Base-by-base conservation (phyloP, 78 protist genomes). In the Dictyostelium brefeldianum region DNA sequence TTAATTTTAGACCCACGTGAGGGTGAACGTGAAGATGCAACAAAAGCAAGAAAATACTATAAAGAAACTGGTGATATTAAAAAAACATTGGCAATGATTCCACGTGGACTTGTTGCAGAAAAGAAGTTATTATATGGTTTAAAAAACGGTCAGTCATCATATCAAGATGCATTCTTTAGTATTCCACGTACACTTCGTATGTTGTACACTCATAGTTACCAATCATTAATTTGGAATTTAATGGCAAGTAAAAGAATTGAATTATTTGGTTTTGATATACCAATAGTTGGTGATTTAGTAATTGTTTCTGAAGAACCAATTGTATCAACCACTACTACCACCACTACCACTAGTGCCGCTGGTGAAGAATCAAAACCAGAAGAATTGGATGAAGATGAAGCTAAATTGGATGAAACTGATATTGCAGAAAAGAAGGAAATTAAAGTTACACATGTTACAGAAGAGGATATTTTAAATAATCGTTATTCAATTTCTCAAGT, bases 151-250 rank as follows among this genome's bases (percentile, higher is more conserved):
- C 69, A 70, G 3, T 27, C 54, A 6, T 70, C 50, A 4, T 74
- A 48, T 67, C 27, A 70, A 64, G 83, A 78, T 29, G 82, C 95
- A 12, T 62, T 91, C 75, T 18, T 50, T 27, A 64, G 51, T 62
- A 53, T 91, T 10, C 95, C 95, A 70, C 48, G 95, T 25, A 81
- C 91, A 7, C 65, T 91, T 12, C 25, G 82, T 20, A 91, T 91
- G 79, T 77, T 97, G 10, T 97, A 92, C 73, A 36, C 92, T 27
- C 97, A 96, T 80, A 70, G 91, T 43, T 92, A 82, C 50, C 98
- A 97, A 65, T 53, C 89, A 25, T 79, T 65, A 22, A 43, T 97
- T 50, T 97, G 96, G 97, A 97, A 97, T 27, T 22, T 22, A 29
- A 79, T 94, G 83, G 94, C 94, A 22, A 67, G 95, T 41, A 59